Evolutionary conservation across 208 protist species (phyloP).

Genomic region (Leishmania martiniquensis): DNA sequence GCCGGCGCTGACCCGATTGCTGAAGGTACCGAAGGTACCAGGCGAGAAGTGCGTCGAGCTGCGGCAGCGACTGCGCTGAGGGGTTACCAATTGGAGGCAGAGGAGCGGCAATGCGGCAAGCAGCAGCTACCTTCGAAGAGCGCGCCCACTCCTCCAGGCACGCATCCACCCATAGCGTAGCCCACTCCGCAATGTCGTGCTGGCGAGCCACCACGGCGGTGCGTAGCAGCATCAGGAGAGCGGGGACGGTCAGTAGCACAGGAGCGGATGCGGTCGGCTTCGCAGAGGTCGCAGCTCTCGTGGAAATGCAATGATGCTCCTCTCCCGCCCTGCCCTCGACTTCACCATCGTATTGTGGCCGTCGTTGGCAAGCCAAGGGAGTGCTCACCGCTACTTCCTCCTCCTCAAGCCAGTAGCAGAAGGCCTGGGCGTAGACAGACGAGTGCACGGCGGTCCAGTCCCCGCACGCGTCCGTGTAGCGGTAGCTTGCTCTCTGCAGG

Average conservation of each 20-base stretch:
- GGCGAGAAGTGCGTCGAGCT: constrained; percentile 25
- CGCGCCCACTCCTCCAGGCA: constrained; percentile 23
- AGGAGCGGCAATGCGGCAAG: constrained; percentile 6
- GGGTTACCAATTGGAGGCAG: not conserved
- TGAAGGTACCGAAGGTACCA: constrained; percentile 33
- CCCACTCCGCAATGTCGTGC: constrained; percentile 36
- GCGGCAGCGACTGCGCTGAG: constrained; percentile 13
- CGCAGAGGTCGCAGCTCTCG: not conserved
- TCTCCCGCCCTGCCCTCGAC: not conserved
- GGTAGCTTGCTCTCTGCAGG: constrained; percentile 20
- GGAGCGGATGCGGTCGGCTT: not conserved
- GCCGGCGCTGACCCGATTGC: constrained; percentile 22
- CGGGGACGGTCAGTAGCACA: constrained; percentile 15
- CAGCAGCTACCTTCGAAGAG: not conserved
- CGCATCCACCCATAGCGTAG: constrained; percentile 33
- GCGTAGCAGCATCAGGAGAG: constrained; percentile 29
- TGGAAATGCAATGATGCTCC: not conserved
- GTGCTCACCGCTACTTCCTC: not conserved
- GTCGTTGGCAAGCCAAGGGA: constrained; percentile 1
- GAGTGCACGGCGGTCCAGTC: constrained; percentile 27
- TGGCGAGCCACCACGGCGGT: constrained; percentile 26
- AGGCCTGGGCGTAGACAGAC: constrained; percentile 21
- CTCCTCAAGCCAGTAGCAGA: constrained; percentile 21
- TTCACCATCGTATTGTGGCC: not conserved
- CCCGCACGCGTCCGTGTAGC: constrained; percentile 17